Conservation (phyloP, 1,284 basidiomycete genomes). For the Leccinum subspadiceum region DNA sequence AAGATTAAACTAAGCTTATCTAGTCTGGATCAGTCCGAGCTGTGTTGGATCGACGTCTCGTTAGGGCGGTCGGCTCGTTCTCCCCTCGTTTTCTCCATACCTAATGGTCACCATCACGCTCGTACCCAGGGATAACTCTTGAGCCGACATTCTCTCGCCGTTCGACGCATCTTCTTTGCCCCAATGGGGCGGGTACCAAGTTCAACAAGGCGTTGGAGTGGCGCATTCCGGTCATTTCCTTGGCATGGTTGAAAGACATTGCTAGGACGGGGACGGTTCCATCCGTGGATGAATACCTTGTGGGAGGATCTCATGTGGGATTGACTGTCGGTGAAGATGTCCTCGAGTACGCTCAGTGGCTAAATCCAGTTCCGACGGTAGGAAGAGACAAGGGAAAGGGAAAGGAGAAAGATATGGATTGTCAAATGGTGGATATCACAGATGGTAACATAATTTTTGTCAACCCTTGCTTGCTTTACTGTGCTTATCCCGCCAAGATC, state of each 20-base stretch:
- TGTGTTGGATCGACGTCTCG: constrained; percentile 59
- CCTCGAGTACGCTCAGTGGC: neutral
- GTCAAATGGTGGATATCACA: constrained; percentile 37
- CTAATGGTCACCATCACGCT: constrained; percentile 1
- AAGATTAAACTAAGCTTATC: constrained; percentile 59
- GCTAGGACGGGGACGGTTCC: constrained; percentile 48
- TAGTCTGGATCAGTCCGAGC: constrained; percentile 64
- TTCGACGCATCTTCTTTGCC: constrained; percentile 73
- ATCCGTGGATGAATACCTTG: constrained; percentile 14
- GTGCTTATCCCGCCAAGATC: neutral
- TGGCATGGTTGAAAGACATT: constrained; percentile 61
- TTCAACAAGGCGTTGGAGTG: constrained; percentile 73
- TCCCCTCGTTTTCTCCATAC: neutral
- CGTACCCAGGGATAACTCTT: constrained; percentile 49
- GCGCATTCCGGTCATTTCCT: constrained; percentile 59
- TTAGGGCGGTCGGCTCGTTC: constrained; percentile 59
- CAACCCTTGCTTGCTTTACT: neutral
- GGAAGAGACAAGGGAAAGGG: constrained; percentile 28
- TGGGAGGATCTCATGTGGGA: constrained; percentile 11
- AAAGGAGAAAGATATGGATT: constrained; percentile 27
- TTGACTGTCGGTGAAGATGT: neutral
- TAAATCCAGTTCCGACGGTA: neutral
- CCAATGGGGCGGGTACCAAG: constrained; percentile 62
- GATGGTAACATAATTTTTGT: constrained; percentile 24
- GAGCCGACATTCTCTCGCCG: constrained; percentile 57